These are phyloP conservation scores for Candida mattraensis DNA, from an alignment of 805 yeast species.

Conservation along the genomic window DNA sequence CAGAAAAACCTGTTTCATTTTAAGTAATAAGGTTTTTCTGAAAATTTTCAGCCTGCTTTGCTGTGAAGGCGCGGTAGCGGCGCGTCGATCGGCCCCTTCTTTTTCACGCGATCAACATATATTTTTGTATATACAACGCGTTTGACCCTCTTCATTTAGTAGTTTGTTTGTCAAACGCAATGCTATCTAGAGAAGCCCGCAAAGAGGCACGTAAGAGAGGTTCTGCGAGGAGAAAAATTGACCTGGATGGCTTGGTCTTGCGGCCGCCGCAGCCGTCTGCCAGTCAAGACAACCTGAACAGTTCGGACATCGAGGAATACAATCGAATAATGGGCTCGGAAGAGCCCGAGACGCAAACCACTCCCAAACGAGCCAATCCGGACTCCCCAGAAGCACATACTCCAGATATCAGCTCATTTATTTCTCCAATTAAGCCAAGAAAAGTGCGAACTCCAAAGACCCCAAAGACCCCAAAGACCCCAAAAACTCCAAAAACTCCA, in stretches of 20 bases:
- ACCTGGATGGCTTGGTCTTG: slow-evolving; percentile 27
- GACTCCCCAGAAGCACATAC: slow-evolving; percentile 6
- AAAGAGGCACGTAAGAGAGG: slow-evolving; percentile 34
- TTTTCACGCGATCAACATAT: too few species aligned
- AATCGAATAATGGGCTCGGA: neutral
- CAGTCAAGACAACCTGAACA: neutral
- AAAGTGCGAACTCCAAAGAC: slow-evolving; percentile 4
- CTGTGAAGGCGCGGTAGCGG: too few species aligned
- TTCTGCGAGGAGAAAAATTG: slow-evolving; percentile 28
- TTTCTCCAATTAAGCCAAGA: slow-evolving; percentile 16
- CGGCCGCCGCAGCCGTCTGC: slow-evolving; percentile 15
- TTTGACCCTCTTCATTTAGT: neutral
- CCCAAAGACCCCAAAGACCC: slow-evolving; percentile 2
- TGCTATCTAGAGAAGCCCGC: slow-evolving; percentile 29
- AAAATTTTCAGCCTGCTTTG: too few species aligned
- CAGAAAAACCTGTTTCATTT: too few species aligned
- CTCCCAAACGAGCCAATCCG: neutral
- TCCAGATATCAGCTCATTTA: slow-evolving; percentile 22
- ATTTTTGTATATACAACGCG: too few species aligned
- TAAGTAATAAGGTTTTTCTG: too few species aligned
- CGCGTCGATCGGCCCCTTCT: too few species aligned
- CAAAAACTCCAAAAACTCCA: slow-evolving; percentile 3
- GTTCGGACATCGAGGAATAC: neutral
- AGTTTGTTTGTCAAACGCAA: neutral
- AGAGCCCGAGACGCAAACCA: slow-evolving; percentile 6